phyloP scores from a whole-genome alignment of 805 yeast species.

The Saccharomycopsis sp. region DNA sequence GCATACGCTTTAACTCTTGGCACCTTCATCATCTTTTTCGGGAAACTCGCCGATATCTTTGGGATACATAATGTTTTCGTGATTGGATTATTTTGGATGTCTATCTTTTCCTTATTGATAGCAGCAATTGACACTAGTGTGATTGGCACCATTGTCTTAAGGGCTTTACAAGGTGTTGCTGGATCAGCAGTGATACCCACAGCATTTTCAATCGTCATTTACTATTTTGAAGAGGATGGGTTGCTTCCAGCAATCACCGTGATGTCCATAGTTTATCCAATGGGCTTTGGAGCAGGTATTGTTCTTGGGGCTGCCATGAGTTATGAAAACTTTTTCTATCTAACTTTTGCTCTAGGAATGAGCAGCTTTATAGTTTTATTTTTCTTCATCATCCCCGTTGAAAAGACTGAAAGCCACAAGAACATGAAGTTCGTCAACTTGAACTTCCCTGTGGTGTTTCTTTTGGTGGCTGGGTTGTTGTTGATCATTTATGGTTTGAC shows the following conservation, averaged over 20 bases:
- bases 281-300: slow-evolving; percentile 21
- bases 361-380: slow-evolving; percentile 22
- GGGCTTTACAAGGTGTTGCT: slow-evolving; percentile 39
- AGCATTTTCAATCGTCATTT: slow-evolving; percentile 28
- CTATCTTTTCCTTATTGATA: slow-evolving; percentile 27
- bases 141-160: slow-evolving; percentile 32
- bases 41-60: slow-evolving; percentile 34
- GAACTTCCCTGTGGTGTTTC: slow-evolving; percentile 30
- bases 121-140: slow-evolving; percentile 30
- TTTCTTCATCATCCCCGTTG: slow-evolving; percentile 27
- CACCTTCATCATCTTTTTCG: slow-evolving; percentile 35
- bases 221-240: slow-evolving; percentile 26
- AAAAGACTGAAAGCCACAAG: slow-evolving; percentile 23
- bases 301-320: slow-evolving; percentile 20
- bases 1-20: slow-evolving; percentile 38
- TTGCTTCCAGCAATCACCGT: slow-evolving; percentile 25
- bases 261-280: slow-evolving; percentile 25
- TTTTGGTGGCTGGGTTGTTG: slow-evolving; percentile 36
- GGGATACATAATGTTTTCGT: slow-evolving; percentile 27
- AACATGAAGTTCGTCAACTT: slow-evolving; percentile 24
- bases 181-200: slow-evolving; percentile 36
- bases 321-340: slow-evolving; percentile 11
- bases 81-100: slow-evolving; percentile 23
- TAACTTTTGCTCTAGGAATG: slow-evolving; percentile 21
- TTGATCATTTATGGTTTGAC: slow-evolving; percentile 20